Conservation (phyloP, 257 asterid genomes). For the Nyctanthes arbortristis region DNA sequence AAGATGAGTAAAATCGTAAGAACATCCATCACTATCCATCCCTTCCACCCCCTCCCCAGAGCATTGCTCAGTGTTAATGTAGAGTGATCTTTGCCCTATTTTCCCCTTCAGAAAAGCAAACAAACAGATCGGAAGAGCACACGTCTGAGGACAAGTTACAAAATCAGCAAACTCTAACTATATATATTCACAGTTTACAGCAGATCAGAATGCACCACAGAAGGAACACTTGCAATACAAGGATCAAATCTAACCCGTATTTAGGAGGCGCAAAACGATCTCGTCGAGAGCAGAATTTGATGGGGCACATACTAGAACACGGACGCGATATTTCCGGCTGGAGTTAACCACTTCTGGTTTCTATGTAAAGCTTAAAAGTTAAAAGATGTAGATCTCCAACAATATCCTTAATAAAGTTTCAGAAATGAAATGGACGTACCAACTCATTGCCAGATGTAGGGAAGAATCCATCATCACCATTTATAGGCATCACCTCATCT, state of each 20-base stretch:
- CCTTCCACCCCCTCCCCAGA: not conserved
- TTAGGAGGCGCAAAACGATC: slow-evolving; percentile 77
- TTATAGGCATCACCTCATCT: slow-evolving; percentile 73
- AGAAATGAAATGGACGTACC: slow-evolving; percentile 44
- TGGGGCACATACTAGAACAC: slow-evolving; percentile 96
- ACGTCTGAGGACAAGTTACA: not conserved
- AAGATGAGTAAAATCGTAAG: too few relatives aligned
- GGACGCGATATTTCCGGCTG: slow-evolving; percentile 89
- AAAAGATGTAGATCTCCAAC: slow-evolving; percentile 25
- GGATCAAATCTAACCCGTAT: slow-evolving; percentile 57
- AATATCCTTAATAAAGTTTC: not conserved
- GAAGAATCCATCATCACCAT: slow-evolving; percentile 98
- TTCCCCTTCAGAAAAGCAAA: not conserved
- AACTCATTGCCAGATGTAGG: slow-evolving; percentile 92
- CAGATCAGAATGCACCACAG: slow-evolving; percentile 12
- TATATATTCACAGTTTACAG: slow-evolving; percentile 13
- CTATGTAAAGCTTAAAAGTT: slow-evolving; percentile 37
- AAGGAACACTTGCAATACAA: slow-evolving; percentile 11
- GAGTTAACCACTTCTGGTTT: slow-evolving; percentile 93
- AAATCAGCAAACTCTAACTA: slow-evolving; percentile 4
- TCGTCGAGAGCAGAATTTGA: slow-evolving; percentile 99
- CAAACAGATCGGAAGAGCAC: too few relatives aligned
- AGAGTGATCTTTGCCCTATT: slow-evolving; percentile 2
- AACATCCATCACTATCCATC: too few relatives aligned
- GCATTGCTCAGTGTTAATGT: not conserved